phyloP scores from a whole-genome alignment of 305 asterid genomes.

The Ilex paraguariensis region DNA sequence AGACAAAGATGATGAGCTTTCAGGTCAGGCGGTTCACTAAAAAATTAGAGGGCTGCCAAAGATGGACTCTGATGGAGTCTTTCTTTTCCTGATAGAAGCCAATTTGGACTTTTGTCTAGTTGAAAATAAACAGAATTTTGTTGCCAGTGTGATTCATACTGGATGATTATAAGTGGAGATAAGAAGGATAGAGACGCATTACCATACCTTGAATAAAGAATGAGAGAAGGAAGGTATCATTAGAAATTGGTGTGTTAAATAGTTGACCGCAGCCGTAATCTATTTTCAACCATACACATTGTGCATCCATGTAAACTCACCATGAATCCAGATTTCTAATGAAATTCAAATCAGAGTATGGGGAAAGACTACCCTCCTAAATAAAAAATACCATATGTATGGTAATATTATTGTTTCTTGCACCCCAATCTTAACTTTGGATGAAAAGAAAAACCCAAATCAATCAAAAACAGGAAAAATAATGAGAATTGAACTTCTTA shows the following conservation, averaged over 20 bases:
- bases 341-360: too few species aligned
- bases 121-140: slow-evolving; percentile 25
- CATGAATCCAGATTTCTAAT: background rate
- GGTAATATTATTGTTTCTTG: too few species aligned
- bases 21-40: slow-evolving; percentile 12
- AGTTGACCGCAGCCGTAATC: background rate
- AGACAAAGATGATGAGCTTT: slow-evolving; percentile 19
- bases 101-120: slow-evolving; percentile 24
- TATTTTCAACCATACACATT: background rate
- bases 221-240: slow-evolving; percentile 12
- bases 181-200: slow-evolving; percentile 28
- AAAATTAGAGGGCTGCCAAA: slow-evolving; percentile 8
- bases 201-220: slow-evolving; percentile 26
- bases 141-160: slow-evolving; percentile 19
- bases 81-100: slow-evolving; percentile 23
- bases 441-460: too few species aligned
- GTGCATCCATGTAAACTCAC: too few species aligned
- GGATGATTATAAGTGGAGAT: slow-evolving; percentile 34
- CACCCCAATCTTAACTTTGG: too few species aligned
- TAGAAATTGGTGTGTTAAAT: slow-evolving; percentile 12
- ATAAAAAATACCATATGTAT: too few species aligned
- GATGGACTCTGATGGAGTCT: slow-evolving; percentile 15
- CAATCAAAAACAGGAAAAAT: too few species aligned
- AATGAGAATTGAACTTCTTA: slow-evolving; percentile 6
- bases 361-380: too few species aligned